Base-by-base conservation (phyloP, 306 rosid species). In the Lagenaria siceraria region DNA sequence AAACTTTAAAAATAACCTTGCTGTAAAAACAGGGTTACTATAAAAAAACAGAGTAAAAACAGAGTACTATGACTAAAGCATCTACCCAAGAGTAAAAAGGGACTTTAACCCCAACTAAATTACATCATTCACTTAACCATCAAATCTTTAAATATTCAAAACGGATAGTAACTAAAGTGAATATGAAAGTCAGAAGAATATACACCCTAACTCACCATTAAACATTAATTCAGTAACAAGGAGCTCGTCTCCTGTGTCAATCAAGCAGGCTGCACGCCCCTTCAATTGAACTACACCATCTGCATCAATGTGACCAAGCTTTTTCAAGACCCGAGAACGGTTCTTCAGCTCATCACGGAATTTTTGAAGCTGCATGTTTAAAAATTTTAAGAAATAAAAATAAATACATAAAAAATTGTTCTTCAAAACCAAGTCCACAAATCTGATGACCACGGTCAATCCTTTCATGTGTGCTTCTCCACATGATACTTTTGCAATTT, bases 241-340 rank as follows among this genome's bases (percentile, higher is more conserved):
- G 79, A 95, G 99, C 82, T 95, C 97, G 64, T 92, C 99, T 58
- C 99, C 97, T 1, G 99, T 95, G 85, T 95, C 99, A 78, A 95
- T 89, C 97, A 95, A 86, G 89, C 99, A 95, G 78, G 99, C 99
- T 46, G 97, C 97, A 74, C 97, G 87, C 74, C 99, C 99, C 88
- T 95, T 95, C 86, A 95, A 86, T 88, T 92, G 97, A 78, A 95
- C 97, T 82, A 95, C 96, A 79, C 93, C 87, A 68, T 95, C 97
- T 17, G 91, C 85, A 83, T 95, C 96, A 76, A 95, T 87, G 87
- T 95, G 99, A 75, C 99, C 99, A 80, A 95, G 97, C 86, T 90
- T 95, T 90, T 86, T 92, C 87, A 95, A 85, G 33, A 95, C 99
- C 36, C 97, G 87, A 5, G 99, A 89, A 55, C 99, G 97, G 69